Conservation (phyloP, 306 rosid genomes). For the Castanea sativa region DNA sequence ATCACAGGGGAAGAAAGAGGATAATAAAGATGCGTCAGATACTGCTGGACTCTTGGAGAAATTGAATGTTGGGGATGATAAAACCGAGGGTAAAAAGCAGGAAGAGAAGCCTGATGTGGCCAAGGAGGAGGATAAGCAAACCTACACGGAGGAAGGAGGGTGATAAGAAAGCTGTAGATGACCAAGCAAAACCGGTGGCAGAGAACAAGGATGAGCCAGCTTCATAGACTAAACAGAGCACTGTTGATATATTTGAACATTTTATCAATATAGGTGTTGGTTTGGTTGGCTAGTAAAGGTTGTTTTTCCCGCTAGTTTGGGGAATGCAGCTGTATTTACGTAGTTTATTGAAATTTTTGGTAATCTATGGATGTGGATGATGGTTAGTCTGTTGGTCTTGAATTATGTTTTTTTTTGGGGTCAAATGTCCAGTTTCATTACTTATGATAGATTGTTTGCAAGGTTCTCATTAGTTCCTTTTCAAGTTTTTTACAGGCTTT, state of each 20-base stretch:
- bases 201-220: background rate
- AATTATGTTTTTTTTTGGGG: background rate
- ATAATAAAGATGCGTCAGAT: background rate
- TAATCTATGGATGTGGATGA: background rate
- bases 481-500: too few relatives aligned
- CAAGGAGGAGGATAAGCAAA: background rate
- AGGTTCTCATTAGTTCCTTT: background rate
- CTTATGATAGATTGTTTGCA: background rate
- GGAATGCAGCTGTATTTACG: background rate
- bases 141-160: background rate
- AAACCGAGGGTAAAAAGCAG: background rate
- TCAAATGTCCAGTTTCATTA: background rate
- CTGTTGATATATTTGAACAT: background rate
- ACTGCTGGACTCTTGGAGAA: background rate
- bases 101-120: background rate
- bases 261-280: background rate
- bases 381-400: background rate
- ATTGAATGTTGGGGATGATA: background rate
- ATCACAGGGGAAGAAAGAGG: constrained; percentile 8
- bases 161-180: background rate
- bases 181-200: background rate
- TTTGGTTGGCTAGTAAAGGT: background rate
- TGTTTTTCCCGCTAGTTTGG: background rate
- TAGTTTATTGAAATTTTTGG: background rate
- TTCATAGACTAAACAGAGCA: background rate